A percentile compares a stretch with the other conserved stretches of the same genome.
Conservation (phyloP, 768 basidiomycete genomes). For the Amanita exitialis region DNA sequence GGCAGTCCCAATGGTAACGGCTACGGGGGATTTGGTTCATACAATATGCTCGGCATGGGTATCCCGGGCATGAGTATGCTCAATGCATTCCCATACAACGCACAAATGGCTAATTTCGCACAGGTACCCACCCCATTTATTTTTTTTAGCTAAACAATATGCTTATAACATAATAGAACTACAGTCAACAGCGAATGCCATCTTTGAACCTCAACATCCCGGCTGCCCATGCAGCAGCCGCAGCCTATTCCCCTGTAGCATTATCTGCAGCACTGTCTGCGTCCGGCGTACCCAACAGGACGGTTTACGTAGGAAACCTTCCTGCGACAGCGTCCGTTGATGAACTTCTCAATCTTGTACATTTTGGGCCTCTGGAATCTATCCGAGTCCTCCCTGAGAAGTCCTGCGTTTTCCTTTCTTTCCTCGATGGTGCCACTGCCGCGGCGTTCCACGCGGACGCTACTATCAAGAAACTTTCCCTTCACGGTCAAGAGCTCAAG, state of each 20-base stretch:
- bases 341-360: constrained; percentile 94
- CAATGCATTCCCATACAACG: constrained; percentile 61
- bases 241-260: constrained; percentile 69
- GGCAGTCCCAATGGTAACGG: constrained; percentile 36
- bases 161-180: constrained; percentile 25
- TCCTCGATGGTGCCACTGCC: constrained; percentile 88
- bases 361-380: constrained; percentile 93
- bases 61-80: constrained; percentile 67
- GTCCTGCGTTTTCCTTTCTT: constrained; percentile 95
- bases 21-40: constrained; percentile 55
- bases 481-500: constrained; percentile 95
- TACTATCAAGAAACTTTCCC: constrained; percentile 82
- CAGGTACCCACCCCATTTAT: constrained; percentile 34
- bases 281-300: constrained; percentile 67
- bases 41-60: constrained; percentile 77
- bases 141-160: constrained; percentile 1
- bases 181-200: constrained; percentile 51
- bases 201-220: constrained; percentile 62
- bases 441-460: constrained; percentile 98
- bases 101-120: constrained; percentile 60
- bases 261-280: constrained; percentile 58
- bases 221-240: constrained; percentile 41
- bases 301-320: constrained; percentile 95
- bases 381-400: constrained; percentile 95
- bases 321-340: constrained; percentile 95